Base-by-base conservation (phyloP, 1,139 yeast species). In the Yamadazyma spencermartinsiae region DNA sequence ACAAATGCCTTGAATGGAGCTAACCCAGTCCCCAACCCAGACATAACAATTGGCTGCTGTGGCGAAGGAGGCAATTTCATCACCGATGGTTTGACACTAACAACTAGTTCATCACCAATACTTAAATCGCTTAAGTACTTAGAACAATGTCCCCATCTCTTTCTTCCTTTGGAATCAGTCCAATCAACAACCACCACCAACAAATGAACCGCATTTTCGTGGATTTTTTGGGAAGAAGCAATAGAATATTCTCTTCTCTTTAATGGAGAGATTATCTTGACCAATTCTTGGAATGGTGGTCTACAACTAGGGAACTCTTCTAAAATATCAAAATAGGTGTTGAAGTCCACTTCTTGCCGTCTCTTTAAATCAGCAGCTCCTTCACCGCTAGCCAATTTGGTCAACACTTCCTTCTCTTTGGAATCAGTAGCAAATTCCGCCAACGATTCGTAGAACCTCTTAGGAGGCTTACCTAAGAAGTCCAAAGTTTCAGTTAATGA, bases 211-310 rank as follows among this genome's bases (percentile, higher is more conserved):
- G 92, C 92, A 59, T 86, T 87, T 42, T 92, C 87, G 66, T 90
- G 98, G 52, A 86, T 73, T 60, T 76, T 86, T 66, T 92, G 98
- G 24, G 98, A 90, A 2, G 97, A 89, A 4, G 98, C 98, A 64
- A 92, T 92, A n/a, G 98, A 90, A 61, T 92, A 92, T 65, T 92
- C 98, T 72, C 98, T 86, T 72, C 98, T 84, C 74, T 92, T 92
- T 61, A 90, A 75, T 20, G 96, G 94, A 17, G 95, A 78, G 51
- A 92, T 77, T 41, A 90, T 66, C 52, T 76, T 76, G 26, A 83
- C 79, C 54, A 92, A 75, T 31, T 86, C 89, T 40, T 74, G 74
- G 44, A 86, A 70, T n/a, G 79, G 55, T 17, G 97, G 97, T 61
- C 83, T 81, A 23, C 94, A 96, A 39, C 94, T 82, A 50, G 79